Evolutionary conservation across 2,329 filamentous ascomycete species (phyloP).

Genomic region (Cucurbitaria berberidis): DNA sequence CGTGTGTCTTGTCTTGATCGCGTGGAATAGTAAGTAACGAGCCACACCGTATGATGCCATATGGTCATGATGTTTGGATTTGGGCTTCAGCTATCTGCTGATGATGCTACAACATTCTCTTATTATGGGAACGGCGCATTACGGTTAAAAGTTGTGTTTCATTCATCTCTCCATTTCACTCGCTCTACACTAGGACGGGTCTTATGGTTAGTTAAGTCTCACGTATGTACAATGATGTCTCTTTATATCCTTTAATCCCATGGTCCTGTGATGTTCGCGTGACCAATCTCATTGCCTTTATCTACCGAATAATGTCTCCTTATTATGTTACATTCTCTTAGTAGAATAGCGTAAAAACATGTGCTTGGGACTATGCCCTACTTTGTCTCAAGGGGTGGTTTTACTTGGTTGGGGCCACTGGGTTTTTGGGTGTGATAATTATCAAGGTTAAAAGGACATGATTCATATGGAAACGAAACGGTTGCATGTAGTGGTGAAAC

Average conservation of each 20-base stretch:
- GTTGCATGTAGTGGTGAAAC: too few relatives aligned
- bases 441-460: too few relatives aligned
- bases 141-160: slow-evolving; percentile 15
- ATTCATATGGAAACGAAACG: too few relatives aligned
- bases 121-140: slow-evolving; percentile 16
- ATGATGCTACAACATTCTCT: slow-evolving; percentile 8
- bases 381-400: too few relatives aligned
- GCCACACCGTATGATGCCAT: slow-evolving; percentile 23
- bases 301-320: too few relatives aligned
- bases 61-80: slow-evolving; percentile 16
- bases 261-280: background rate
- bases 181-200: slow-evolving; percentile 8
- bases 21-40: slow-evolving; percentile 34
- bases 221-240: slow-evolving; percentile 19
- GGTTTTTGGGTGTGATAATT: too few relatives aligned
- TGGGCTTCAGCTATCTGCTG: slow-evolving; percentile 15
- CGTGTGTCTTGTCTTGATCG: slow-evolving; percentile 27
- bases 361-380: too few relatives aligned
- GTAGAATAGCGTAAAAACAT: too few relatives aligned
- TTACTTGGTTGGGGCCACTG: too few relatives aligned
- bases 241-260: background rate
- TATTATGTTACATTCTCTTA: too few relatives aligned
- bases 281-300: background rate
- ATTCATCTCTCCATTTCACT: slow-evolving; percentile 4
- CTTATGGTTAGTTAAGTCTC: slow-evolving; percentile 9